A percentile compares a stretch with the other conserved stretches of the same genome.
Conservation (phyloP, 73 alveolate genomes). For the Symbiodinium pilosum region DNA sequence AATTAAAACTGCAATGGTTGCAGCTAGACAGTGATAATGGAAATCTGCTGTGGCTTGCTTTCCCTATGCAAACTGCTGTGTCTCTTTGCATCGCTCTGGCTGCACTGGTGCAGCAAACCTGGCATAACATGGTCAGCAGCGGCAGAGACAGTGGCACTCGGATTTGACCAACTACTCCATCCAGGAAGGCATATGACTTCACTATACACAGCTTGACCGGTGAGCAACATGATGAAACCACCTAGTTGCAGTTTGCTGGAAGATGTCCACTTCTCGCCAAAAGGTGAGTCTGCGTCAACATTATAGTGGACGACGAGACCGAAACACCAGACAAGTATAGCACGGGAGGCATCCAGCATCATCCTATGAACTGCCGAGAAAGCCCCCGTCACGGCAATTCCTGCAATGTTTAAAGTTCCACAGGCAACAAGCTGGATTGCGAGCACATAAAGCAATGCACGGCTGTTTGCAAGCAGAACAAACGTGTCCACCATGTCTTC, state of each 20-base stretch:
- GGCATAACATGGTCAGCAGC: too few relatives aligned
- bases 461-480: not conserved
- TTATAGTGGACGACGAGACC: slow-evolving; percentile 57
- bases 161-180: too few relatives aligned
- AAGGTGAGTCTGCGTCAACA: slow-evolving; percentile 47
- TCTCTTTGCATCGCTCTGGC: too few relatives aligned
- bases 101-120: too few relatives aligned
- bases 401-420: slow-evolving; percentile 89
- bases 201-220: slow-evolving; percentile 86
- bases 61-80: too few relatives aligned
- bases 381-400: slow-evolving; percentile 86
- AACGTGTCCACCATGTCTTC: slow-evolving; percentile 79
- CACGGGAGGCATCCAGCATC: slow-evolving; percentile 91
- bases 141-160: too few relatives aligned
- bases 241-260: slow-evolving; percentile 39
- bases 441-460: slow-evolving; percentile 30
- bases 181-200: slow-evolving; percentile 47
- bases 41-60: too few relatives aligned
- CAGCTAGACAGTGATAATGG: too few relatives aligned
- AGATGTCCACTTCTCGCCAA: slow-evolving; percentile 68
- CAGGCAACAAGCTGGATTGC: slow-evolving; percentile 30
- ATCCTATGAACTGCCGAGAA: slow-evolving; percentile 64
- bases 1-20: too few relatives aligned
- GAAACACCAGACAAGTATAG: slow-evolving; percentile 67
- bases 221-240: slow-evolving; percentile 49